A percentile compares a stretch with the other conserved stretches of the same genome.
These are phyloP conservation scores for Closterium sp. DNA, from an alignment of 139 green algal species.

Conservation along the genomic window DNA sequence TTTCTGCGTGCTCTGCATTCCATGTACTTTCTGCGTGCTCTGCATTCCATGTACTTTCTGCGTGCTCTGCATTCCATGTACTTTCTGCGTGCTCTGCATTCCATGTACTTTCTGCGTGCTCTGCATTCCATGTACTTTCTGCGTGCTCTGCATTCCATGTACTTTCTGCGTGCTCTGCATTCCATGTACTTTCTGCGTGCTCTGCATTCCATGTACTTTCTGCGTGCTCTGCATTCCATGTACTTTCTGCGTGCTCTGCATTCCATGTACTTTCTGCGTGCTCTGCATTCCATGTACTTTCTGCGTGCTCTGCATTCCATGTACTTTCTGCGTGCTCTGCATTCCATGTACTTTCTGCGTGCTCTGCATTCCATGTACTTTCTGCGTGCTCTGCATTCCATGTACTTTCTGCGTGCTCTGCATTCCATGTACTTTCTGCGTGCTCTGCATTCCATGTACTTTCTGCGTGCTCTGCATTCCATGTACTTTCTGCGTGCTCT, in stretches of 20 bases:
- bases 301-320: neutral
- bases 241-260: neutral
- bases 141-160: neutral
- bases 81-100: neutral
- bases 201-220: neutral
- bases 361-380: neutral
- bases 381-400: too few species aligned
- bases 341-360: neutral
- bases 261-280: too few species aligned
- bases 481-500: too few species aligned
- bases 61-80: too few species aligned
- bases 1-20: too few species aligned
- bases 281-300: too few species aligned
- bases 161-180: too few species aligned
- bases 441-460: too few species aligned
- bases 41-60: neutral
- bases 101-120: too few species aligned
- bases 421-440: too few species aligned
- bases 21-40: neutral
- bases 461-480: neutral
- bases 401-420: neutral
- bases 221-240: too few species aligned
- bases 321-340: too few species aligned
- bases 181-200: neutral
- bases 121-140: neutral